Evolutionary conservation across 345 rosid genomes (phyloP).

Genomic region (Geranium brycei): DNA sequence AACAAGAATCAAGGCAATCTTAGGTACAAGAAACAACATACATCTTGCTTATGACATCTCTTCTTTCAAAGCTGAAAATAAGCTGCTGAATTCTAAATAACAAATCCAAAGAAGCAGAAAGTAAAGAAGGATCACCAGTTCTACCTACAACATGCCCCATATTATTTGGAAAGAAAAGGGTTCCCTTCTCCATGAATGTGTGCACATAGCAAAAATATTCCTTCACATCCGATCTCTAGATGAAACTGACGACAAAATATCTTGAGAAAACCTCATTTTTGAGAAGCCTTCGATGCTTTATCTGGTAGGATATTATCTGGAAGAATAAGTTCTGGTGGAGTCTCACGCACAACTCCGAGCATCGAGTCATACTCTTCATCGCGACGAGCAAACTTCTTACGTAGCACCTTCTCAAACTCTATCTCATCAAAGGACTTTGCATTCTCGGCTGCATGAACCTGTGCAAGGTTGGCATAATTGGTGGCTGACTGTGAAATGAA

Average conservation of each 20-base stretch:
- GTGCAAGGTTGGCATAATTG: constrained; percentile 76
- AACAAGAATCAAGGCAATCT: too few species aligned
- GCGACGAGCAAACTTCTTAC: constrained; percentile 52
- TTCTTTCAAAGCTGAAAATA: constrained; percentile 6
- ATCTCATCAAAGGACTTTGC: constrained; percentile 67
- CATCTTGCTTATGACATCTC: neutral
- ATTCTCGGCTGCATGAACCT: constrained; percentile 82
- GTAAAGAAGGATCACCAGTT: neutral
- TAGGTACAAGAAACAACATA: neutral
- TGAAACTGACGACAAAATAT: constrained; percentile 11
- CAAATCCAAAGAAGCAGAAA: neutral
- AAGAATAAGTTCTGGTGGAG: constrained; percentile 66
- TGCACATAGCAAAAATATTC: constrained; percentile 15
- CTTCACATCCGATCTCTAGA: constrained; percentile 13
- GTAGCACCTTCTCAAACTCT: constrained; percentile 84
- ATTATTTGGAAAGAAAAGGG: constrained; percentile 30
- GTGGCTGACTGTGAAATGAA: constrained; percentile 65
- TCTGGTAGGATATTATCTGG: constrained; percentile 48
- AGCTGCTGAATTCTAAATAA: neutral
- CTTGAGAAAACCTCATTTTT: constrained; percentile 31
- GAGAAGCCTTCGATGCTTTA: constrained; percentile 39
- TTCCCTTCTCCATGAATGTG: constrained; percentile 22
- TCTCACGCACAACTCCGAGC: constrained; percentile 74
- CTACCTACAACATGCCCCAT: constrained; percentile 20
- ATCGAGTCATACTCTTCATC: constrained; percentile 83